These are phyloP conservation scores for Corymbia calophylla DNA, from an alignment of 441 rosid genomes.

Conservation along the genomic window DNA sequence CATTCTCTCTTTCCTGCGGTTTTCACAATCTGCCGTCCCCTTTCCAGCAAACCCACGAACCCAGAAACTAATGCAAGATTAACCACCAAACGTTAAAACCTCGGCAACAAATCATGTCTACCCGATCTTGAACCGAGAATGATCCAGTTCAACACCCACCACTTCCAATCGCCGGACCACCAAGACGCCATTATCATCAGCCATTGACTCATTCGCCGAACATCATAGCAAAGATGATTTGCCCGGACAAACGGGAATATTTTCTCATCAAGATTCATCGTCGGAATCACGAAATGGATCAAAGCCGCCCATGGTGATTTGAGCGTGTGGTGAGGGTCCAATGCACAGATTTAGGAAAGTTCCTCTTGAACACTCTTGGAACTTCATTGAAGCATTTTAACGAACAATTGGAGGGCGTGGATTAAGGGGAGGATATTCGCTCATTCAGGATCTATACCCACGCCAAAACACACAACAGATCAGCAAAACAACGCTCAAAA, in stretches of 20 bases:
- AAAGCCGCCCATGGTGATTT: too few relatives aligned
- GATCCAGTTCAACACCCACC: not conserved
- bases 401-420: not conserved
- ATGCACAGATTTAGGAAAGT: too few relatives aligned
- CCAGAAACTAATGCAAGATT: not conserved
- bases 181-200: not conserved
- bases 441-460: not conserved
- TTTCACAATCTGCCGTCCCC: not conserved
- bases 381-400: not conserved
- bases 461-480: too few relatives aligned
- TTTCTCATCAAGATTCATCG: too few relatives aligned
- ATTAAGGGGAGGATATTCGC: not conserved
- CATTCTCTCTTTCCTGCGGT: not conserved
- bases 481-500: not conserved
- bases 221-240: not conserved
- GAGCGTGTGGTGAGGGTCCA: too few relatives aligned
- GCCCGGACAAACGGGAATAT: not conserved
- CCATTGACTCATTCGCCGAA: not conserved
- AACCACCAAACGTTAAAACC: not conserved
- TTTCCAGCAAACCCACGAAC: too few relatives aligned
- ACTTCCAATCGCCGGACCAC: not conserved
- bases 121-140: not conserved
- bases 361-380: too few relatives aligned
- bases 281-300: too few relatives aligned
- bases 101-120: not conserved